Percentiles rank a stretch among this genome's conserved stretches.
phyloP scores from a whole-genome alignment of 2,329 filamentous ascomycete genomes.

The Botryosphaeria dothidea region DNA sequence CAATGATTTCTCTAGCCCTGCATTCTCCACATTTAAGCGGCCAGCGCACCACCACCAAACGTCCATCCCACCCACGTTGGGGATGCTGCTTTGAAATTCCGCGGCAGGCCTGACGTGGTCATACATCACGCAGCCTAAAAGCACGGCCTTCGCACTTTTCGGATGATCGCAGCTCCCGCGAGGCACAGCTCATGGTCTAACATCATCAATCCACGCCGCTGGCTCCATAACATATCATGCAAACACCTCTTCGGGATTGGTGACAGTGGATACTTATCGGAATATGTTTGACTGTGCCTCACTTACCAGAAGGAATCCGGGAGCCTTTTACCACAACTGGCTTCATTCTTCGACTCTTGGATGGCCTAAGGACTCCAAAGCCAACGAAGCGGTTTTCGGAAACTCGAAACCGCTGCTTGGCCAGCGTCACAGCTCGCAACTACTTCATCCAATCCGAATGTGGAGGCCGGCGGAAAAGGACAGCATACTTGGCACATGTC shows the following conservation, averaged over 20 bases:
- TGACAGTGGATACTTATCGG: neutral
- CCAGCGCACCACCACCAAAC: conserved; percentile 1
- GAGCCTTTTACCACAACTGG: neutral
- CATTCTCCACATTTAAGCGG: neutral
- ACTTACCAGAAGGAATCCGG: neutral
- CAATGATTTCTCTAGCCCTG: neutral
- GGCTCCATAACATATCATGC: neutral
- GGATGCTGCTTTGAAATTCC: conserved; percentile 3
- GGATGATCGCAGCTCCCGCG: neutral
- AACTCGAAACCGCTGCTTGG: neutral
- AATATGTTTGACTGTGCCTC: neutral
- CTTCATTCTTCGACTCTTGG: neutral
- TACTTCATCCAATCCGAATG: neutral
- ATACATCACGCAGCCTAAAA: neutral
- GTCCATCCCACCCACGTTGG: neutral
- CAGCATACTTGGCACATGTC: neutral
- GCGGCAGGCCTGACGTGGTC: neutral
- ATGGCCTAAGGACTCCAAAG: neutral
- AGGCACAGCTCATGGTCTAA: neutral
- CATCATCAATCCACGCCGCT: neutral
- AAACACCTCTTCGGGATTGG: neutral
- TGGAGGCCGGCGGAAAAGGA: neutral
- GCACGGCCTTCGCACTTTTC: neutral
- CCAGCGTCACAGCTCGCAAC: neutral
- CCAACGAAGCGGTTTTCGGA: neutral